Conservation (phyloP, 2,329 filamentous ascomycete genomes). For the Alternaria sp. region DNA sequence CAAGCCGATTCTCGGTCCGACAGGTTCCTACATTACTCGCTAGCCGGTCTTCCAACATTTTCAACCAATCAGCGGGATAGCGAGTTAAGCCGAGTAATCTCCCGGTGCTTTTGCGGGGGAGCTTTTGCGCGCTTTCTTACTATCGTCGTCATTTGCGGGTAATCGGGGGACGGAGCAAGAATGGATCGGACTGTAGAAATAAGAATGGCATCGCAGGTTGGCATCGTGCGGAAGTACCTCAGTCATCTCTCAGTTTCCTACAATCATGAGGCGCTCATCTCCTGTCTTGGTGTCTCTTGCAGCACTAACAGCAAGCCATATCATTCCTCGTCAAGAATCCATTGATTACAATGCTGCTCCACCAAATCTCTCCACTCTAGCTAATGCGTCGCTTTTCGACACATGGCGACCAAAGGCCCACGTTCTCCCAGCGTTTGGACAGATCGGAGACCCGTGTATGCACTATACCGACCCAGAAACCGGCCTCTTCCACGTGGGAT, state of each 20-base stretch:
- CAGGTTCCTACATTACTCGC: slow-evolving; percentile 1
- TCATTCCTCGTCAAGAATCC: slow-evolving; percentile 13
- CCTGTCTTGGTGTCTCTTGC: slow-evolving; percentile 2
- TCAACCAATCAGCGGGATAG: not conserved
- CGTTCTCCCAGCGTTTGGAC: slow-evolving; percentile 49
- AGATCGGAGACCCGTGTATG: slow-evolving; percentile 55
- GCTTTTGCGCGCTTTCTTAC: not conserved
- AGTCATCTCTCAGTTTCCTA: not conserved
- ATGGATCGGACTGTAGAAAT: not conserved
- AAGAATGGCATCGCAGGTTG: not conserved
- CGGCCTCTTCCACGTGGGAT: slow-evolving; percentile 55
- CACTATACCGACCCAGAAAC: slow-evolving; percentile 55
- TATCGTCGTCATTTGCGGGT: slow-evolving; percentile 7
- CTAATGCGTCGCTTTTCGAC: slow-evolving; percentile 20
- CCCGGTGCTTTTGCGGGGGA: slow-evolving; percentile 8
- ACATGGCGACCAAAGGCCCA: slow-evolving; percentile 50
- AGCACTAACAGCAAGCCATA: slow-evolving; percentile 3
- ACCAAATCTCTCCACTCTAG: slow-evolving; percentile 25
- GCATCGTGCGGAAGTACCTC: not conserved
- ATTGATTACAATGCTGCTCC: slow-evolving; percentile 25
- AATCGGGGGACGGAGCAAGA: not conserved
- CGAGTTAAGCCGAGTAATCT: not conserved
- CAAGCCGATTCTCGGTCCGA: slow-evolving; percentile 1
- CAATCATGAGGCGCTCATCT: slow-evolving; percentile 8
- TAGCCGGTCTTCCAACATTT: not conserved